A percentile compares a stretch with the other conserved stretches of the same genome.
phyloP scores from a whole-genome alignment of 768 basidiomycete genomes.

The Amanita thiersii region DNA sequence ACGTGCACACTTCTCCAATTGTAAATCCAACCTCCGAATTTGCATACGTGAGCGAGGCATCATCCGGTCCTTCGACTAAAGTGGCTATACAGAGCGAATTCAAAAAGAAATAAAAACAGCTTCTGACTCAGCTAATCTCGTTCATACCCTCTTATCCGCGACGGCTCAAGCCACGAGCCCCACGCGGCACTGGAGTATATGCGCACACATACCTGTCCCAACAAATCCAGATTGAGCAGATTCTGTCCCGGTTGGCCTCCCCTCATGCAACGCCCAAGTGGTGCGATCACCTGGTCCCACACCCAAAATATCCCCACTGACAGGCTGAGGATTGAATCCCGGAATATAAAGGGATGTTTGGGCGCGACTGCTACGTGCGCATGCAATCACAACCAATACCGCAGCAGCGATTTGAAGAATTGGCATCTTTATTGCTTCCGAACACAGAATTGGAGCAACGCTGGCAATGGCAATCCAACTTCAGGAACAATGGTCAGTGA shows the following conservation, averaged over 20 bases:
- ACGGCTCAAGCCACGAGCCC: too few species aligned
- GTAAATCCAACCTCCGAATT: constrained; percentile 19
- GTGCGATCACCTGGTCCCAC: constrained; percentile 32
- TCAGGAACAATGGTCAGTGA: constrained; percentile 6
- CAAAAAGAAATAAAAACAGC: too few species aligned
- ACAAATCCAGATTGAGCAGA: constrained; percentile 21
- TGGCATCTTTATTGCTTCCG: too few species aligned
- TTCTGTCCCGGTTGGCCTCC: constrained; percentile 24
- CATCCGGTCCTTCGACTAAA: constrained; percentile 33
- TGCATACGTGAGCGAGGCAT: constrained; percentile 29
- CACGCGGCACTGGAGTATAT: too few species aligned
- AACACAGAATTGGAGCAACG: constrained; percentile 5
- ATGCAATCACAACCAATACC: too few species aligned
- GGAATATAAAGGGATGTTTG: constrained; percentile 37
- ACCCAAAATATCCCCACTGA: constrained; percentile 31
- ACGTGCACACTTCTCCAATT: constrained; percentile 16
- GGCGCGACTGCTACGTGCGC: constrained; percentile 18
- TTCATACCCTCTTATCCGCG: too few species aligned
- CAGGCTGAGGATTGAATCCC: constrained; percentile 34
- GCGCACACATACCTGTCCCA: constrained; percentile 27
- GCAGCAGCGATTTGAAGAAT: too few species aligned
- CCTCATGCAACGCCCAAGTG: constrained; percentile 31
- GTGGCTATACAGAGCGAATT: constrained; percentile 24
- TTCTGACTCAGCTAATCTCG: too few species aligned
- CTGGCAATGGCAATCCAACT: constrained; percentile 3